Conservation (phyloP, 768 basidiomycete species). For the Mycena vitilis region DNA sequence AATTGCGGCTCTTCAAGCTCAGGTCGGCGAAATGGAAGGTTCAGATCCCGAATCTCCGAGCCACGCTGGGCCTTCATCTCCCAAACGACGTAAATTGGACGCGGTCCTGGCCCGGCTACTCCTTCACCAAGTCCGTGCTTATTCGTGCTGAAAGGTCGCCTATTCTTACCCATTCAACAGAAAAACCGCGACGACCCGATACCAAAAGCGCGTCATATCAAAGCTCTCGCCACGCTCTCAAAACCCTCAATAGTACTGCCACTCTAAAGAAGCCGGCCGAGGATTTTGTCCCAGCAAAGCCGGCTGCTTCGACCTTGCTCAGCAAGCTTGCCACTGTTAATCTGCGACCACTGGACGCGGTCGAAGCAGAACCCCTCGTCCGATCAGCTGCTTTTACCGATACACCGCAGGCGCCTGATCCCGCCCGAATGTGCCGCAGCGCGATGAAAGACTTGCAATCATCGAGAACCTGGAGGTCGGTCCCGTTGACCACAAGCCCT, state of each 20-base stretch:
- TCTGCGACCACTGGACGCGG: slow-evolving; percentile 16
- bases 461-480: slow-evolving; percentile 84
- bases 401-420: slow-evolving; percentile 40
- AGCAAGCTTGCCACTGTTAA: slow-evolving; percentile 30
- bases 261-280: slow-evolving; percentile 10
- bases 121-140: no score
- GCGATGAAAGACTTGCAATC: slow-evolving; percentile 75
- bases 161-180: slow-evolving; percentile 19
- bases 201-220: slow-evolving; percentile 20
- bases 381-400: slow-evolving; percentile 54
- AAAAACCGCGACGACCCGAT: slow-evolving; percentile 33
- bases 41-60: slow-evolving; percentile 30
- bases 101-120: slow-evolving; percentile 61
- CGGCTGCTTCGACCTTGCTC: slow-evolving; percentile 56
- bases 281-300: slow-evolving; percentile 39
- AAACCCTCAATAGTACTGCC: slow-evolving; percentile 21
- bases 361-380: slow-evolving; percentile 26
- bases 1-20: slow-evolving; percentile 56
- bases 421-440: slow-evolving; percentile 39
- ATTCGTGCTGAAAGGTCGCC: slow-evolving; percentile 46
- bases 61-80: slow-evolving; percentile 41
- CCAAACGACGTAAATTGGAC: slow-evolving; percentile 52
- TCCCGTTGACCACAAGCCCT: slow-evolving; percentile 78
- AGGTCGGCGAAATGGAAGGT: slow-evolving; percentile 46
- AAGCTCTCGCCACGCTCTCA: slow-evolving; percentile 18